These are phyloP conservation scores for Macrophomina pseudophaseolina DNA, from an alignment of 2,329 filamentous ascomycete genomes.

Conservation along the genomic window DNA sequence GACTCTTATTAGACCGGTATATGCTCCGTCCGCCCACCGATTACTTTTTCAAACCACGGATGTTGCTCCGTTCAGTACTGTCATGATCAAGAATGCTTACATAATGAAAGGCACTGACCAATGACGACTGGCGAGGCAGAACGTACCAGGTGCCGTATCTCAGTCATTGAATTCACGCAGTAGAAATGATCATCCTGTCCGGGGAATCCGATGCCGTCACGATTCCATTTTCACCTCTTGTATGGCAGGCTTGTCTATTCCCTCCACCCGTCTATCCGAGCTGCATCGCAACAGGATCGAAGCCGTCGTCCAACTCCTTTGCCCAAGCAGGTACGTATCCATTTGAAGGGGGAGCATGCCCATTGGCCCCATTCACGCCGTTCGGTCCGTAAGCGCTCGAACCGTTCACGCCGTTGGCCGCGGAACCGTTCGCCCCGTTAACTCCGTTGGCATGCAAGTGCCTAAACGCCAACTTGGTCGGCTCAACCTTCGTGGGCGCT, in stretches of 20 bases:
- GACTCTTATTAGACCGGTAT: neutral
- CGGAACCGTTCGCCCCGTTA: neutral
- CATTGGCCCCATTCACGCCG: neutral
- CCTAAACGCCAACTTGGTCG: conserved; percentile 33
- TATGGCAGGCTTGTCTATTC: neutral
- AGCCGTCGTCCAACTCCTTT: neutral
- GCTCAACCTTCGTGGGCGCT: conserved; percentile 37
- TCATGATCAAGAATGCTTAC: too few relatives aligned
- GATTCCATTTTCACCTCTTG: neutral
- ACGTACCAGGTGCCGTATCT: too few relatives aligned
- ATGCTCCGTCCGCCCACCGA: neutral
- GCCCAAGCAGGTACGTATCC: neutral
- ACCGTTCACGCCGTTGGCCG: neutral
- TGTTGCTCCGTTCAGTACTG: neutral
- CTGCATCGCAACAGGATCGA: neutral
- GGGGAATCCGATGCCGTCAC: too few relatives aligned
- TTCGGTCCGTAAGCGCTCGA: neutral
- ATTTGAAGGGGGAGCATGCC: neutral
- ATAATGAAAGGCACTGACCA: too few relatives aligned
- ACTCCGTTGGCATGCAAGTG: neutral
- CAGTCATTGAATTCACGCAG: too few relatives aligned
- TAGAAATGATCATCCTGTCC: too few relatives aligned
- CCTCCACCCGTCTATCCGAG: neutral
- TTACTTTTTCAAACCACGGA: neutral
- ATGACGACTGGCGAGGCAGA: too few relatives aligned